phyloP scores from a whole-genome alignment of 441 rosid genomes.

The Omphalea diandra region DNA sequence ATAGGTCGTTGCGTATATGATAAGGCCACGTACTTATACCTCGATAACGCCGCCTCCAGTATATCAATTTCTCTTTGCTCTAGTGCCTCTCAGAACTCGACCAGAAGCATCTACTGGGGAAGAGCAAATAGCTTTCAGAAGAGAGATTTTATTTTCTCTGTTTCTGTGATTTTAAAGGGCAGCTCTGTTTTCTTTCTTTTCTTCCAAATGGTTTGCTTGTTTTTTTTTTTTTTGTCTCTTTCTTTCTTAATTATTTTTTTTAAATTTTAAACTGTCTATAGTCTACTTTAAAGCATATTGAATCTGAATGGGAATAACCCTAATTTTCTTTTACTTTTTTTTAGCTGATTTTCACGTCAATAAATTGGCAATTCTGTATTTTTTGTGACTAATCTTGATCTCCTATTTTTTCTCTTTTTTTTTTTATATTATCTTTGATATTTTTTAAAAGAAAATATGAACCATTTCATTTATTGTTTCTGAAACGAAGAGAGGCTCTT shows the following conservation, averaged over 20 bases:
- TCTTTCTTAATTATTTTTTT: not conserved
- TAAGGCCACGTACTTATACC: fast-evolving
- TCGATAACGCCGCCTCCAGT: slow-evolving; percentile 25
- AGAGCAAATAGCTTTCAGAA: slow-evolving; percentile 2
- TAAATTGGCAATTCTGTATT: not conserved
- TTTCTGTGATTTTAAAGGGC: slow-evolving; percentile 19
- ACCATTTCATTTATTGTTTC: not conserved
- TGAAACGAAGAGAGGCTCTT: not conserved
- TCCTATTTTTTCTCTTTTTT: no score
- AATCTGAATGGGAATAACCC: slow-evolving; percentile 27
- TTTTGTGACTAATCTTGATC: not conserved
- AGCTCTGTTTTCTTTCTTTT: slow-evolving; percentile 20
- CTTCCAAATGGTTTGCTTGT: not conserved
- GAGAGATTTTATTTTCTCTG: slow-evolving; percentile 8
- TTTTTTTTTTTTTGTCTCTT: no score
- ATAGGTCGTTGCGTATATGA: not conserved
- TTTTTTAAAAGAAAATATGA: not conserved
- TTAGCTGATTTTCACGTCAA: not conserved
- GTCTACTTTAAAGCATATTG: slow-evolving; percentile 24
- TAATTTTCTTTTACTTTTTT: not conserved
- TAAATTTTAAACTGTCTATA: not conserved
- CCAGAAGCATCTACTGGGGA: slow-evolving; percentile 28
- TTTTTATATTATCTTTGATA: slow-evolving; percentile 3
- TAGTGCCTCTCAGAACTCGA: not conserved
- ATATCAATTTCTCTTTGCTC: slow-evolving; percentile 9